These are phyloP conservation scores for Mucor lusitanicus DNA, from an alignment of 371 early-diverging fungal genomes.

Conservation along the genomic window DNA sequence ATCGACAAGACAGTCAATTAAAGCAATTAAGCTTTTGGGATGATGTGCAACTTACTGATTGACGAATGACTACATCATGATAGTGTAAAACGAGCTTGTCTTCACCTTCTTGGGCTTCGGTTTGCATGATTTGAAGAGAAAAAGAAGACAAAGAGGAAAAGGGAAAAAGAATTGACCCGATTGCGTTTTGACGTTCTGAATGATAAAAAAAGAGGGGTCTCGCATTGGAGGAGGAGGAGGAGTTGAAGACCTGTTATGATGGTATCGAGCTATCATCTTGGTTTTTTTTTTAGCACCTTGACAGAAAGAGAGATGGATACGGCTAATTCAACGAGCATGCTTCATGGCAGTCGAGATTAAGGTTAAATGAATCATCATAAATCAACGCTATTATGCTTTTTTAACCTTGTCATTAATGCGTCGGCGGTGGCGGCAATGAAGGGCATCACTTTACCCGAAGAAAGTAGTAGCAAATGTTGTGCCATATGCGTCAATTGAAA, in stretches of 20 bases:
- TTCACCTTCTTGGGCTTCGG: neutral
- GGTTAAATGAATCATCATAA: neutral
- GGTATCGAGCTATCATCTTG: neutral
- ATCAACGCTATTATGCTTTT: neutral
- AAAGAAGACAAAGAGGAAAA: neutral
- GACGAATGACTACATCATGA: conserved; percentile 42
- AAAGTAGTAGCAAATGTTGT: neutral
- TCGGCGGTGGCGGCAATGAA: neutral
- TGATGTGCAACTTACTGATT: conserved; percentile 26
- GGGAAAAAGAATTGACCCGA: neutral
- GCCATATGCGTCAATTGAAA: neutral
- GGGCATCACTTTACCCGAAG: neutral
- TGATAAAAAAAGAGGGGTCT: neutral
- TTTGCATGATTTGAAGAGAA: neutral
- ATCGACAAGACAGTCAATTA: neutral
- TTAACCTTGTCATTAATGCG: neutral
- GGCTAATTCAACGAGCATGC: too few species aligned
- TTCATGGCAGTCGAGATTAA: neutral
- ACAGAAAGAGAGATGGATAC: too few species aligned
- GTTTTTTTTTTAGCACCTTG: too few species aligned
- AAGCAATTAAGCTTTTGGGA: neutral
- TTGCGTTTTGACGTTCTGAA: neutral
- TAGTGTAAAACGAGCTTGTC: conserved; percentile 34
- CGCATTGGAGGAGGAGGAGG: neutral
- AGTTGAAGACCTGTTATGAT: neutral